phyloP scores from a whole-genome alignment of 495 filamentous ascomycete species.

The Xylaria bambusicola region DNA sequence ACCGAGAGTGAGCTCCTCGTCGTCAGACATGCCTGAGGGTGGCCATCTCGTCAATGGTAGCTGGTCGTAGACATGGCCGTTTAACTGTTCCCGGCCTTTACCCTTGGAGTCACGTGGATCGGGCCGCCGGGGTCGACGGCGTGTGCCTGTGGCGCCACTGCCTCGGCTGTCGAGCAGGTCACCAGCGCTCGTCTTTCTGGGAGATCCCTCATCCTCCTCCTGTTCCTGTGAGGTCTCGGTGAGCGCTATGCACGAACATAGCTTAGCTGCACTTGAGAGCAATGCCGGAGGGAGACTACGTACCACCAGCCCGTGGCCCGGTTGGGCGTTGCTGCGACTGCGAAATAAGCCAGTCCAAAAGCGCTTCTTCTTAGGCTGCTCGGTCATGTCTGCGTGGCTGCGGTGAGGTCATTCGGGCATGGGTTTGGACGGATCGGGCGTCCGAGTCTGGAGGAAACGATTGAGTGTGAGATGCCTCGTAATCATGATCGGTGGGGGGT shows the following conservation, averaged over 20 bases:
- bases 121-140: slow-evolving; percentile 43
- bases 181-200: slow-evolving; percentile 34
- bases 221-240: slow-evolving; percentile 29
- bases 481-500: slow-evolving; percentile 24
- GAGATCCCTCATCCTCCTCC: slow-evolving; percentile 22
- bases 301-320: slow-evolving; percentile 38
- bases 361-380: slow-evolving; percentile 38
- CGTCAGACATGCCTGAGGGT: slow-evolving; percentile 43
- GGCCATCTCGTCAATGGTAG: slow-evolving; percentile 51
- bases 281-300: slow-evolving; percentile 16
- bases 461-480: slow-evolving; percentile 21
- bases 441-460: slow-evolving; percentile 16
- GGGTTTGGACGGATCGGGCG: slow-evolving; percentile 23
- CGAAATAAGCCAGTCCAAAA: slow-evolving; percentile 43
- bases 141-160: slow-evolving; percentile 26
- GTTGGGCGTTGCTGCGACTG: slow-evolving; percentile 35
- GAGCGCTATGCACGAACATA: slow-evolving; percentile 16
- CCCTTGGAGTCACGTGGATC: slow-evolving; percentile 43
- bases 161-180: slow-evolving; percentile 27
- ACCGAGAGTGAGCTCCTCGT: slow-evolving; percentile 46
- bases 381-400: slow-evolving; percentile 28
- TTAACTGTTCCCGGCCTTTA: slow-evolving; percentile 41
- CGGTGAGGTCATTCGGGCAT: slow-evolving; percentile 14
- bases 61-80: slow-evolving; percentile 35
- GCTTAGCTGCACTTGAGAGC: not conserved